Conservation (phyloP, 805 yeast genomes). For the Candida peoriensis region DNA sequence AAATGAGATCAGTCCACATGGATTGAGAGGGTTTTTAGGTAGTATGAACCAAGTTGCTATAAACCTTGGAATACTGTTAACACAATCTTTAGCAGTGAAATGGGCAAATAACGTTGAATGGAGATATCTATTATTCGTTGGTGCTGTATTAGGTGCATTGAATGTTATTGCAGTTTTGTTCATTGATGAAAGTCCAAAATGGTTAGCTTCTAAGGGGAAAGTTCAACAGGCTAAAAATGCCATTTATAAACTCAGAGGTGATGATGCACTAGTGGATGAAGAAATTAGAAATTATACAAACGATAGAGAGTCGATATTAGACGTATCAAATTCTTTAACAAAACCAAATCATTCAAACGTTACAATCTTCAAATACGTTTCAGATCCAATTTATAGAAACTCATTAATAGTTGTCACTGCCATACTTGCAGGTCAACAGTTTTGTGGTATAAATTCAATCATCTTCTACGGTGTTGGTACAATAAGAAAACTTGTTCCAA, state of each 20-base stretch:
- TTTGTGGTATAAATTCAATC: constrained; percentile 89
- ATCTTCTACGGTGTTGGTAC: constrained; percentile 91
- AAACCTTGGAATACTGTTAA: constrained; percentile 76
- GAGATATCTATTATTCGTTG: constrained; percentile 67
- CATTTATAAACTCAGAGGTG: constrained; percentile 32
- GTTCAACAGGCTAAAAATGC: constrained; percentile 36
- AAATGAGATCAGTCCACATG: constrained; percentile 71
- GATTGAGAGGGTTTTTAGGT: constrained; percentile 72
- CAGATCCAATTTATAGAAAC: constrained; percentile 44
- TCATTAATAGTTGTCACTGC: constrained; percentile 66
- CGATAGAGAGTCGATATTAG: constrained; percentile 1
- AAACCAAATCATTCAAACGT: constrained; percentile 9
- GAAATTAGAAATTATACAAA: constrained; percentile 9
- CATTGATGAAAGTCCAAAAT: constrained; percentile 77
- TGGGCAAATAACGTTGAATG: constrained; percentile 66
- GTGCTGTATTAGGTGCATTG: constrained; percentile 45
- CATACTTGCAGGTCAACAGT: constrained; percentile 79
- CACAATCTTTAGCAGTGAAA: constrained; percentile 67
- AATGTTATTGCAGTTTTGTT: constrained; percentile 40
- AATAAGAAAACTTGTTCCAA: constrained; percentile 65
- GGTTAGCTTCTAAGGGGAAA: constrained; percentile 55
- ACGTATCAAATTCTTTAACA: background rate
- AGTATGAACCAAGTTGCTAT: constrained; percentile 85
- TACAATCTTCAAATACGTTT: constrained; percentile 41
- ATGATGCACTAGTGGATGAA: constrained; percentile 16